Percentiles rank a stretch among this genome's conserved stretches.
These are phyloP conservation scores for Sphaerobolus stellatus DNA, from an alignment of 1,284 basidiomycete species.

Conservation along the genomic window DNA sequence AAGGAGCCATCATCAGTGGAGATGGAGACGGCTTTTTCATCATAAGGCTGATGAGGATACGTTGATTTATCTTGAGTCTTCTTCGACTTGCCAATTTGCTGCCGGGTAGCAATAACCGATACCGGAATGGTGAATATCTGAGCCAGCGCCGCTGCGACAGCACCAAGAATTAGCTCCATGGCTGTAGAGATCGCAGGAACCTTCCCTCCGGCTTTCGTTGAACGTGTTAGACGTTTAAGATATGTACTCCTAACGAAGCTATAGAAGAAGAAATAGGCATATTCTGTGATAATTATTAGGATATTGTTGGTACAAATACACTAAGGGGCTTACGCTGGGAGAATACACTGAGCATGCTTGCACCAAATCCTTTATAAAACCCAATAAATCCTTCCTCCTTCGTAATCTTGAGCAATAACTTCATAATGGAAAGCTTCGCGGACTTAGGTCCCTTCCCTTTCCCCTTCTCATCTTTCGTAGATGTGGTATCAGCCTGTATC, in stretches of 20 bases:
- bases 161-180: slow-evolving; percentile 86
- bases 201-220: slow-evolving; percentile 56
- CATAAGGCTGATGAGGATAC: neutral
- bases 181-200: slow-evolving; percentile 68
- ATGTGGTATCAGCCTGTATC: slow-evolving; percentile 69
- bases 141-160: slow-evolving; percentile 89
- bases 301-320: slow-evolving; percentile 6
- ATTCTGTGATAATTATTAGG: slow-evolving; percentile 61
- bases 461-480: slow-evolving; percentile 42
- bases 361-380: slow-evolving; percentile 90
- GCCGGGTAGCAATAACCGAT: slow-evolving; percentile 94
- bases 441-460: slow-evolving; percentile 43
- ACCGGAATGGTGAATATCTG: slow-evolving; percentile 99
- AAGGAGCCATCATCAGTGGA: slow-evolving; percentile 63
- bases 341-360: slow-evolving; percentile 99
- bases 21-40: slow-evolving; percentile 9
- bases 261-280: slow-evolving; percentile 99
- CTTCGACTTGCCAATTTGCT: slow-evolving; percentile 72
- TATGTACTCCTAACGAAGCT: slow-evolving; percentile 85
- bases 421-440: slow-evolving; percentile 52
- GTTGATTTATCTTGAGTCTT: neutral
- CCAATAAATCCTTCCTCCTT: slow-evolving; percentile 79
- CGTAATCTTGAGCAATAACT: slow-evolving; percentile 69
- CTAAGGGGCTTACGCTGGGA: slow-evolving; percentile 75
- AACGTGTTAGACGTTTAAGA: slow-evolving; percentile 62